Percentiles rank a stretch among this genome's conserved stretches.
Conservation (phyloP, 2,329 filamentous ascomycete genomes). For the Incumbomyces delicatus region DNA sequence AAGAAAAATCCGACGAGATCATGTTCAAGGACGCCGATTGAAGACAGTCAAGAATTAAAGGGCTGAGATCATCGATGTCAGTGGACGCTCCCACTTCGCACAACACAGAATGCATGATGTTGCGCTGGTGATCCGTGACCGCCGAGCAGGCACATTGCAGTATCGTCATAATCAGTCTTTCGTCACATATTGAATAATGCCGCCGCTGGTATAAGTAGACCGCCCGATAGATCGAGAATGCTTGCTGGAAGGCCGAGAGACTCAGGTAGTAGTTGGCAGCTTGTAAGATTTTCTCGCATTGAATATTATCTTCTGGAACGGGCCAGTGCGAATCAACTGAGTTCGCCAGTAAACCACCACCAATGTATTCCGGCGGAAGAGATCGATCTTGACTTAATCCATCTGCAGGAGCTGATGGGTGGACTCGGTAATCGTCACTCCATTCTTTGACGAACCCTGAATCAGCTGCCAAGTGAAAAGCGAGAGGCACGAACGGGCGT, state of each 20-base stretch:
- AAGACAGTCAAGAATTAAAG: slow-evolving; percentile 1
- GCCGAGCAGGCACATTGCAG: background rate
- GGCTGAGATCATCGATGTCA: background rate
- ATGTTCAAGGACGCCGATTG: slow-evolving; percentile 3
- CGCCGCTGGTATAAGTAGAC: slow-evolving; percentile 2
- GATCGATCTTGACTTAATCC: background rate
- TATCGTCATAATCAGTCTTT: background rate
- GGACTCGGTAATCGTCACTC: slow-evolving; percentile 3
- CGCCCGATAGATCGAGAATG: slow-evolving; percentile 4
- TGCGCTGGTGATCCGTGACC: slow-evolving; percentile 5
- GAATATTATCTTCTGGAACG: background rate
- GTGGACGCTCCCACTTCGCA: background rate
- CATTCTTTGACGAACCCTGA: background rate
- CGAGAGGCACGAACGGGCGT: background rate
- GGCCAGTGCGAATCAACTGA: slow-evolving; percentile 4
- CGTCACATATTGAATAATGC: background rate
- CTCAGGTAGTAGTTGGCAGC: slow-evolving; percentile 3
- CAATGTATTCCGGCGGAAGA: background rate
- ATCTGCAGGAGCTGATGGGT: background rate
- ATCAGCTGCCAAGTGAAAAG: background rate
- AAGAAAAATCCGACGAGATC: slow-evolving; percentile 4
- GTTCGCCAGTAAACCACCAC: slow-evolving; percentile 1
- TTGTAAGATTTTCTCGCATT: slow-evolving; percentile 2
- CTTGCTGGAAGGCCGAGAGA: slow-evolving; percentile 1
- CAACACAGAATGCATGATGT: slow-evolving; percentile 6